Base-by-base conservation (phyloP, 176 grass and related monocot genomes). In the Hsuehochloa calcarea region DNA sequence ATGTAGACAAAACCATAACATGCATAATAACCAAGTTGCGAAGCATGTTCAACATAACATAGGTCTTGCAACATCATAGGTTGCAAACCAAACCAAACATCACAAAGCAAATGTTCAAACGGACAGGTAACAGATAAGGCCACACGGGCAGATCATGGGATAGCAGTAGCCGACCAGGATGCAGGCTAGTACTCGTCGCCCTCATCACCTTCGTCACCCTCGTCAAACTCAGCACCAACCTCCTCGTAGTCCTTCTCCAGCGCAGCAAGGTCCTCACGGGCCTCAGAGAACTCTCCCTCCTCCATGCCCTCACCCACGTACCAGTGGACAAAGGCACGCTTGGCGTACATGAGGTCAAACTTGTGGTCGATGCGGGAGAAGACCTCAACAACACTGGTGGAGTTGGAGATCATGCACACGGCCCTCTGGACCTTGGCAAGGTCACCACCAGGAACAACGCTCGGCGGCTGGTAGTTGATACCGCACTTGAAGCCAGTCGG, bases 281-380 rank as follows among this genome's bases (percentile, higher is more conserved):
- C 89, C 89, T 90, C 89, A 0, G 89, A 90, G 80, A 90, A 90
- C 75, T 90, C 89, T 0, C 89, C 89, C 80, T 90, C 89, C 80
- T 90, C 85, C 89, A 90, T 90, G 27, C 89, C 89, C 85, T 90
- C 89, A 46, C 89, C 89, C 12, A 90, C 89, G 0, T 90, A 90
- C 89, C 89, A 90, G 89, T 90, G 89, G 29, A 90, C 89, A 0
- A 90, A 90, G 51, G 89, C 89, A 0, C 85, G 89, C 85, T 90
- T 90, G 80, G 89, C 80, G 14, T 90, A 90, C 89, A 90, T 90
- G 13, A 90, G 89, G 68, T 90, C 89, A 0, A 90, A 90, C 68
- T 90, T 90, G 80, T 90, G 89, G 80, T 90, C 89, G 0, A 90
- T 90, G 68, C 89, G 89, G 41, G 89, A 90, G 89, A 90, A 90